Evolutionary conservation across 768 basidiomycete species (phyloP).

Genomic region (Termitomyces sp.): DNA sequence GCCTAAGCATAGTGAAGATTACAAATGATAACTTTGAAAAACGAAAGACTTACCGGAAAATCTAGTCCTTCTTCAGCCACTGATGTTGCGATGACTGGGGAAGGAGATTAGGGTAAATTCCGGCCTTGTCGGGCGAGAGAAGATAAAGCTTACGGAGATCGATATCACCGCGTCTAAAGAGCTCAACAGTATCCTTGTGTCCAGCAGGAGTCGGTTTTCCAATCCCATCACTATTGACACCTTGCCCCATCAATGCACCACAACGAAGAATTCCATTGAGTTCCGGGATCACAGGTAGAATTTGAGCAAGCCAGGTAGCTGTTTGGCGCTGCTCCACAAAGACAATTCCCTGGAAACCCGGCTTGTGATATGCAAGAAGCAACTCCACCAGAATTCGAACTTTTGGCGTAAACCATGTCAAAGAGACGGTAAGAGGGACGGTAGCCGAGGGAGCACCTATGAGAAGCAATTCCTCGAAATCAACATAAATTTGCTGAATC

Average conservation of each 20-base stretch:
- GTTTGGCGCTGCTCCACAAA: conserved; percentile 86
- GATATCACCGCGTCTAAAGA: conserved; percentile 59
- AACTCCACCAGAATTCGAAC: conserved; percentile 56
- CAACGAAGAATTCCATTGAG: conserved; percentile 52
- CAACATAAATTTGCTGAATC: conserved; percentile 34
- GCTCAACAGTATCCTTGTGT: conserved; percentile 54
- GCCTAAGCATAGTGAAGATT: conserved; percentile 36
- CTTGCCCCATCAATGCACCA: conserved; percentile 69
- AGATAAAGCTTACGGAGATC: conserved; percentile 54
- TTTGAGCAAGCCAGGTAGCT: conserved; percentile 59
- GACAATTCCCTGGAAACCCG: conserved; percentile 72
- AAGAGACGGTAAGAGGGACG: conserved; percentile 35
- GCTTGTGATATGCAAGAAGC: conserved; percentile 47
- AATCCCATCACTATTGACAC: conserved; percentile 37
- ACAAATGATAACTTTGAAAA: not conserved
- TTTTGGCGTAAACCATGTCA: conserved; percentile 75
- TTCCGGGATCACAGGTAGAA: conserved; percentile 56
- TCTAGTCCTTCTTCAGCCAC: conserved; percentile 93
- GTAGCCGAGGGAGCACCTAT: conserved; percentile 20
- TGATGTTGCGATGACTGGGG: conserved; percentile 72
- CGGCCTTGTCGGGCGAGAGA: not conserved
- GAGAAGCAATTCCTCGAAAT: conserved; percentile 43
- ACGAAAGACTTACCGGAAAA: conserved; percentile 50
- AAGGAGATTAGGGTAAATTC: not conserved
- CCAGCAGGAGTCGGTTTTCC: conserved; percentile 33